A percentile compares a stretch with the other conserved stretches of the same genome.
Evolutionary conservation across 1,139 yeast species (phyloP).

Genomic region (Nadsonia commutata): DNA sequence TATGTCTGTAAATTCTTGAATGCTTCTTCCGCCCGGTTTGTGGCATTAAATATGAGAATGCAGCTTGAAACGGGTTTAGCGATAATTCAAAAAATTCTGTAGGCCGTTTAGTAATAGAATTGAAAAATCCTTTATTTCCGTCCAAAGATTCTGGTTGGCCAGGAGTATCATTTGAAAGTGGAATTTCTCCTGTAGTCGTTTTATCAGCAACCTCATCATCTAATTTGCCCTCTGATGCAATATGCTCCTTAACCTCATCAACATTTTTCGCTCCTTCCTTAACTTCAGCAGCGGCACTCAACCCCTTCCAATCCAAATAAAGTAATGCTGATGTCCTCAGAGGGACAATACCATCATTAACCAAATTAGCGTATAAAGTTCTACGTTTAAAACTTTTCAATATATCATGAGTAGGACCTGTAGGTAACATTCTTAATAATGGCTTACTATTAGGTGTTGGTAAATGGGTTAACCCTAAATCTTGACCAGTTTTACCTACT

Average conservation of each 20-base stretch:
- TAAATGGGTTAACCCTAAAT: constrained; percentile 50
- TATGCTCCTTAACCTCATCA: not conserved
- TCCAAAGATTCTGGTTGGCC: constrained; percentile 8
- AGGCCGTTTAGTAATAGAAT: not conserved
- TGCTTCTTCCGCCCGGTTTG: constrained; percentile 18
- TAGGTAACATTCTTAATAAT: constrained; percentile 54
- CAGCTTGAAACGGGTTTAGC: constrained; percentile 9
- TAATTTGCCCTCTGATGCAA: not conserved
- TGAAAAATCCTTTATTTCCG: not conserved
- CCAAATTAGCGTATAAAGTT: constrained; percentile 62
- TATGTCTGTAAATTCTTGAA: constrained; percentile 20
- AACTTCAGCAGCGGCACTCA: constrained; percentile 33
- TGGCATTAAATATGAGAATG: constrained; percentile 21
- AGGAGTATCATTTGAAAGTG: constrained; percentile 3
- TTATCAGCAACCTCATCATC: constrained; percentile 6
- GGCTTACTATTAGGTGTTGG: constrained; percentile 33
- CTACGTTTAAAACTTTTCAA: constrained; percentile 51
- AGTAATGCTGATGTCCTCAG: constrained; percentile 71
- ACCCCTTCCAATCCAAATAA: constrained; percentile 60
- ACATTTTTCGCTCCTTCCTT: constrained; percentile 22
- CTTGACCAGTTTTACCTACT: constrained; percentile 90
- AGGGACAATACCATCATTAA: constrained; percentile 92
- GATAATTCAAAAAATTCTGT: constrained; percentile 1
- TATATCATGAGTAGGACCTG: constrained; percentile 63
- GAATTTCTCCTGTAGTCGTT: constrained; percentile 10